Percentiles rank a stretch among this genome's conserved stretches.
Conservation (phyloP, 2,329 filamentous ascomycete species). For the Penicillium brevicompactum region DNA sequence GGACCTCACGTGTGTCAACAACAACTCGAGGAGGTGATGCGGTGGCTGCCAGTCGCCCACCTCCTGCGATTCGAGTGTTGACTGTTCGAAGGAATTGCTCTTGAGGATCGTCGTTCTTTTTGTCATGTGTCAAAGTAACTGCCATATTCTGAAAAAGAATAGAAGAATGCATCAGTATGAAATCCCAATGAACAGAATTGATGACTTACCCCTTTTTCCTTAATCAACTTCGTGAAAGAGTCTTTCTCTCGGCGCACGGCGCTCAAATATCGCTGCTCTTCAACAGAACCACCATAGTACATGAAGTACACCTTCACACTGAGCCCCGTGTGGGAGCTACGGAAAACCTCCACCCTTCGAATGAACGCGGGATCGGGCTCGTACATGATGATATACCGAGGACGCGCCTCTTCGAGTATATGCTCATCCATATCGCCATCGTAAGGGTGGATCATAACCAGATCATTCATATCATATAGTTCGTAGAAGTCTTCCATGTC, state of each 20-base stretch:
- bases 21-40: slow-evolving; percentile 86
- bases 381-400: slow-evolving; percentile 97
- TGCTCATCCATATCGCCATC: slow-evolving; percentile 96
- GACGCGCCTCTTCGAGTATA: slow-evolving; percentile 90
- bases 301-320: slow-evolving; percentile 94
- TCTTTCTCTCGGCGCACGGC: slow-evolving; percentile 94
- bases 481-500: slow-evolving; percentile 92
- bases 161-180: slow-evolving; percentile 14
- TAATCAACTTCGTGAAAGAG: slow-evolving; percentile 90
- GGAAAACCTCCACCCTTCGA: slow-evolving; percentile 89
- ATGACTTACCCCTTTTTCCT: slow-evolving; percentile 72
- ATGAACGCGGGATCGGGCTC: slow-evolving; percentile 95
- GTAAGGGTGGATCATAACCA: slow-evolving; percentile 89
- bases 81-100: slow-evolving; percentile 91
- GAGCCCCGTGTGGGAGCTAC: slow-evolving; percentile 86
- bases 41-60: slow-evolving; percentile 80
- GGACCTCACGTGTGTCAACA: slow-evolving; percentile 94
- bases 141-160: slow-evolving; percentile 68
- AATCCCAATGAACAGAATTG: neutral
- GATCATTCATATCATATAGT: slow-evolving; percentile 85
- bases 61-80: slow-evolving; percentile 94
- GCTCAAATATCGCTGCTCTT: slow-evolving; percentile 91
- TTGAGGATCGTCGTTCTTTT: slow-evolving; percentile 75
- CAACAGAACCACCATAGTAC: slow-evolving; percentile 92
- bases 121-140: slow-evolving; percentile 76